These are phyloP conservation scores for Brassica napus DNA, from an alignment of 345 rosid species.

Conservation along the genomic window Da-Ae NC_063447.1:33426501-33427000, in stretches of 20 bases:
- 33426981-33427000: constrained; percentile 56
- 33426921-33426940: constrained; percentile 63
- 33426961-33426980: constrained; percentile 76
- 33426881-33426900: constrained; percentile 70
- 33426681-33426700: constrained; percentile 63
- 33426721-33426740: constrained; percentile 62
- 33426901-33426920: constrained; percentile 59
- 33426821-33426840: constrained; percentile 53
- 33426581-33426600: constrained; percentile 70
- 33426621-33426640: constrained; percentile 75
- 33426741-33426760: constrained; percentile 39
- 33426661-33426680: constrained; percentile 59
- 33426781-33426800: constrained; percentile 72
- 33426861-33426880: constrained; percentile 71
- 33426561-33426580: constrained; percentile 59
- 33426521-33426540: constrained; percentile 71
- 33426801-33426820: constrained; percentile 57
- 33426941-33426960: constrained; percentile 57
- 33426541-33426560: constrained; percentile 86
- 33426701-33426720: constrained; percentile 51
- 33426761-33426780: constrained; percentile 46
- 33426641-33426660: constrained; percentile 78
- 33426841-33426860: constrained; percentile 66
- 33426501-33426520: constrained; percentile 56
- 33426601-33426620: constrained; percentile 98